A percentile compares a stretch with the other conserved stretches of the same genome.
Evolutionary conservation across 78 protist species (phyloP).

Genomic region (Pigoraptor vietnamica): DNA sequence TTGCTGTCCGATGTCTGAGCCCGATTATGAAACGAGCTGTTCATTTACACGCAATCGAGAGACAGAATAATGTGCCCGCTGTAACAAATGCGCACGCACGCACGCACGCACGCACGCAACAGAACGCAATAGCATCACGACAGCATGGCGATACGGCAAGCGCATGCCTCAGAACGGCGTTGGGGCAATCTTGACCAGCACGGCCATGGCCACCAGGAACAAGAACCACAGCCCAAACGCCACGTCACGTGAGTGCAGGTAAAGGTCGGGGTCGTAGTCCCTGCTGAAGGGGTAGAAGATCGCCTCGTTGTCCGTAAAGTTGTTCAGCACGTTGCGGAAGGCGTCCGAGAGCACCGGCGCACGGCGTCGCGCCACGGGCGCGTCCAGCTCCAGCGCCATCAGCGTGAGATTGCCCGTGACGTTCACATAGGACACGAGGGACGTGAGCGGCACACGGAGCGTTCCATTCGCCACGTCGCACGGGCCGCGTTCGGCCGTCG

Average conservation of each 20-base stretch:
- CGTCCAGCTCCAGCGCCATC: background rate
- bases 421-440: background rate
- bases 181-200: background rate
- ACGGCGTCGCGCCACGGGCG: background rate
- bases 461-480: background rate
- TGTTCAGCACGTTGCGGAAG: background rate
- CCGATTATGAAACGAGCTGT: too few species aligned
- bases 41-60: background rate
- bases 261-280: background rate
- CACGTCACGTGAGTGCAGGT: background rate
- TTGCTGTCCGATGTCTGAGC: too few species aligned
- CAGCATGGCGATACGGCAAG: too few species aligned
- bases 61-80: too few species aligned
- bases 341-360: background rate
- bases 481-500: background rate
- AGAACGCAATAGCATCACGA: background rate
- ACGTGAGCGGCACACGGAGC: background rate
- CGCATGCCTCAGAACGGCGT: background rate
- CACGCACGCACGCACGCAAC: background rate
- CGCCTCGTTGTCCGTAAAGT: background rate
- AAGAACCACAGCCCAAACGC: background rate
- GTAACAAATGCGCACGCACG: background rate
- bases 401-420: background rate
- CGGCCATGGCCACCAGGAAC: background rate
- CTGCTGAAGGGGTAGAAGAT: background rate